phyloP scores from a whole-genome alignment of 2,329 filamentous ascomycete species.

The Graphilbum sp. region DNA sequence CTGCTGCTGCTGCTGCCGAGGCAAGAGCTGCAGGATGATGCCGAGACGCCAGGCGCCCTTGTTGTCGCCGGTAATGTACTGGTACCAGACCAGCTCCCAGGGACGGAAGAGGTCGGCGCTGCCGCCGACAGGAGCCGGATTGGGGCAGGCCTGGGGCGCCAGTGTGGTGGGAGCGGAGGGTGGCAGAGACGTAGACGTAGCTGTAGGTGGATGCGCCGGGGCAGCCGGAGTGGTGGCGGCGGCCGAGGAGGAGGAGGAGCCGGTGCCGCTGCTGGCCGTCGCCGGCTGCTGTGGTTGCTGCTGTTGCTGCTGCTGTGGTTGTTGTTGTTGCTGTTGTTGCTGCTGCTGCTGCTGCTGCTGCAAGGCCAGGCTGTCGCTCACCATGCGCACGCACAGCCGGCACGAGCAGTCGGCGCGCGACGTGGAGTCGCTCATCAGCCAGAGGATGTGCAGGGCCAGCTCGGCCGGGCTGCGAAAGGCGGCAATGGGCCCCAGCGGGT shows the following conservation, averaged over 20 bases:
- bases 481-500: constrained; percentile 8
- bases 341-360: no score
- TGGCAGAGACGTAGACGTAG: no score
- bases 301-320: no score
- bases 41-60: constrained; percentile 19
- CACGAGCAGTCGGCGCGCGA: constrained; percentile 35
- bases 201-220: background rate
- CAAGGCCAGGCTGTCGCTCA: constrained; percentile 7
- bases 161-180: no score
- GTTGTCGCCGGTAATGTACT: constrained; percentile 15
- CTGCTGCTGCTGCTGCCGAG: background rate
- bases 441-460: constrained; percentile 34
- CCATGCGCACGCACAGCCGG: constrained; percentile 23
- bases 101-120: constrained; percentile 14
- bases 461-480: constrained; percentile 34
- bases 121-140: background rate
- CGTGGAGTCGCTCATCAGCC: constrained; percentile 30
- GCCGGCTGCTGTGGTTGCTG: no score
- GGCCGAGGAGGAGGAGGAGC: background rate
- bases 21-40: constrained; percentile 13
- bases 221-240: background rate
- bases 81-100: constrained; percentile 21
- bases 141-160: background rate
- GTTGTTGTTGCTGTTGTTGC: no score
- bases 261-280: background rate